These are phyloP conservation scores for Stellera chamaejasme DNA, from an alignment of 345 rosid genomes.

Conservation along the genomic window DNA sequence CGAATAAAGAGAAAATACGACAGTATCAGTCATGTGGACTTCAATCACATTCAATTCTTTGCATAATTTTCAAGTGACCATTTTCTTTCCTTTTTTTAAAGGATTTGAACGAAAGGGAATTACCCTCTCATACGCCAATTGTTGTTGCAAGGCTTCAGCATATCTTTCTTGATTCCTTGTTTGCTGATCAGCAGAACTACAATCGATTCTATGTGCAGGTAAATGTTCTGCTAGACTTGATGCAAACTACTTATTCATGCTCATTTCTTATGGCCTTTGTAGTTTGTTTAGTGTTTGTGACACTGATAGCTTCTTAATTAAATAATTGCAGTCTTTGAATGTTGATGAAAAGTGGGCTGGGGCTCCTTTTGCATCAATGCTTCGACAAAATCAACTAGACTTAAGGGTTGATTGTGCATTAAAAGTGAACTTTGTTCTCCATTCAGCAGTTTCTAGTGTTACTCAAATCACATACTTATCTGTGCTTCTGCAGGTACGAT, in stretches of 20 bases:
- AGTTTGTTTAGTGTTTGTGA: neutral
- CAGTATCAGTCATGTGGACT: no score
- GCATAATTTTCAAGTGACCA: constrained; percentile 10
- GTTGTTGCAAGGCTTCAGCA: constrained; percentile 53
- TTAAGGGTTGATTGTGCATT: constrained; percentile 39
- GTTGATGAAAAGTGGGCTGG: constrained; percentile 75
- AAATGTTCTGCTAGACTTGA: constrained; percentile 11
- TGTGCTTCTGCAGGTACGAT: constrained; percentile 68
- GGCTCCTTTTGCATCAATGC: constrained; percentile 86
- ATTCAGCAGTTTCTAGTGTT: constrained; percentile 53
- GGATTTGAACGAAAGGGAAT: constrained; percentile 43
- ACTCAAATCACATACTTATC: constrained; percentile 75
- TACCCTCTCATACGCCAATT: constrained; percentile 38
- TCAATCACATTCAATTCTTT: no score
- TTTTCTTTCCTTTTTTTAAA: constrained; percentile 26
- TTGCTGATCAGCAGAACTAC: constrained; percentile 58
- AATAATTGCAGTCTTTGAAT: constrained; percentile 47
- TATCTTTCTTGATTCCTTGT: constrained; percentile 47
- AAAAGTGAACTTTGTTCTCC: constrained; percentile 46
- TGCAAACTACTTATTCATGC: neutral
- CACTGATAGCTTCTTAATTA: constrained; percentile 9
- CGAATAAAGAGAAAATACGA: no score
- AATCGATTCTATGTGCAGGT: constrained; percentile 69
- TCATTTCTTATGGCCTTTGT: neutral
- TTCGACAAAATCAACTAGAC: constrained; percentile 60